These are phyloP conservation scores for Coffea eugenioides DNA, from an alignment of 257 asterid species.

Conservation along the genomic window DNA sequence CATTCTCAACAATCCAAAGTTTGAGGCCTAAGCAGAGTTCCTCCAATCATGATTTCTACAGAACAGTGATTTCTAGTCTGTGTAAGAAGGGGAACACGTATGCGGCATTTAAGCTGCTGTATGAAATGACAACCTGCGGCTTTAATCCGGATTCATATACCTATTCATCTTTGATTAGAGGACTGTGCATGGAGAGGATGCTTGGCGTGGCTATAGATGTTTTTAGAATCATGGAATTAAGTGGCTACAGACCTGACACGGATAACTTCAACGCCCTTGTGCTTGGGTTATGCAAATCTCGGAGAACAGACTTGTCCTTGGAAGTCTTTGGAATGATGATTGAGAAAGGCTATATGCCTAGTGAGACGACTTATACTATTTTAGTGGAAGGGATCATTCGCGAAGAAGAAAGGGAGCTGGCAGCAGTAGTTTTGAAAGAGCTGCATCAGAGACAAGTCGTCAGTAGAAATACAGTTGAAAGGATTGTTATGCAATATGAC, in stretches of 20 bases:
- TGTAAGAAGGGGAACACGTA: conserved; percentile 76
- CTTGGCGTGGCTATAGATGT: conserved; percentile 60
- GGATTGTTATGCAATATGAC: conserved; percentile 74
- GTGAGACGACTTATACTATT: conserved; percentile 72
- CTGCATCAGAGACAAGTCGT: conserved; percentile 55
- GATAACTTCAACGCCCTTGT: conserved; percentile 71
- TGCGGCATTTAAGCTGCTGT: conserved; percentile 63
- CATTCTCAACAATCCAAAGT: conserved; percentile 59
- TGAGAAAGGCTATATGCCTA: conserved; percentile 59
- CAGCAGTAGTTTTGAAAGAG: conserved; percentile 52
- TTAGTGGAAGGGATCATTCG: conserved; percentile 71
- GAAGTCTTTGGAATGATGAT: conserved; percentile 61
- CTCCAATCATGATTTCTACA: conserved; percentile 54
- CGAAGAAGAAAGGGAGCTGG: conserved; percentile 64
- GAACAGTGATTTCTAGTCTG: conserved; percentile 53
- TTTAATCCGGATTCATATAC: conserved; percentile 74
- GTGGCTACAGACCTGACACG: conserved; percentile 50
- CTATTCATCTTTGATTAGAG: conserved; percentile 74
- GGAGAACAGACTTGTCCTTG: conserved; percentile 64
- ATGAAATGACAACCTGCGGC: conserved; percentile 55
- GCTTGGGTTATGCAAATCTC: conserved; percentile 78
- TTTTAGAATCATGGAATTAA: conserved; percentile 56
- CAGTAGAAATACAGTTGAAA: conserved; percentile 50
- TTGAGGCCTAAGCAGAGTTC: conserved; percentile 49
- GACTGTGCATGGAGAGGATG: conserved; percentile 81